Evolutionary conservation across 1,284 basidiomycete species (phyloP), one percentile per base, ranked within the genome.

Genomic region (Apiotrichum mycotoxinovorans): DNA sequence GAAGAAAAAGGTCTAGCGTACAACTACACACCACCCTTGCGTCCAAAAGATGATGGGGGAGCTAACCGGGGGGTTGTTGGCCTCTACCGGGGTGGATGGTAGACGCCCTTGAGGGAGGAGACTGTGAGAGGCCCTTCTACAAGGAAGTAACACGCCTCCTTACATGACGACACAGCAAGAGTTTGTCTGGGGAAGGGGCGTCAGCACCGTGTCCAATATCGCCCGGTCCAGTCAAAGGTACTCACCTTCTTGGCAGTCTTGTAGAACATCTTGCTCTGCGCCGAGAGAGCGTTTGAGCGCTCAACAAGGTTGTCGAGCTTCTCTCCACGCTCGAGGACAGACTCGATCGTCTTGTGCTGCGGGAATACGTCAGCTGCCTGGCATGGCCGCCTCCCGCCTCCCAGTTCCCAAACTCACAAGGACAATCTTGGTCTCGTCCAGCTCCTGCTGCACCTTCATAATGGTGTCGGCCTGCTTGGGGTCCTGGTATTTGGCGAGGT

Each of bases 351-450:
- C 83, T 98, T 97, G 83, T 98, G 96, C 90, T 95, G 70, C 46
- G 60, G 27, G n/a, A n/a, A 53, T 41, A 7, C 18, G 56, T 51
- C 52, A 59, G 51, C 40, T 18, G 5, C 20, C 25, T 18, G 12
- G 5, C 22, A 18, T 37, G 37, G 45, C 22, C 22, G 2, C 2
- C 4, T 10, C 25, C 37, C 33, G 26, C 15, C 20, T 37, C 8
- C 25, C 20, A 33, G 43, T 17, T 18, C n/a, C n/a, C 18, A 60
- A 27, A 80, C 87, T 62, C 65, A 93, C 91, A 75, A 97, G 79
- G 37, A 98, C 86, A 66, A 99, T 95, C 87, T 99, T 99, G 10
- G 96, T 98, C 81, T 99, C 96, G 73, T 99, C 96, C 48, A 99
- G 79, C 74, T 99, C 96, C 74, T 93, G 88, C 77, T 99, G 96